Base-by-base conservation (phyloP, 306 rosid genomes). In the Fragaria vesca region DNA sequence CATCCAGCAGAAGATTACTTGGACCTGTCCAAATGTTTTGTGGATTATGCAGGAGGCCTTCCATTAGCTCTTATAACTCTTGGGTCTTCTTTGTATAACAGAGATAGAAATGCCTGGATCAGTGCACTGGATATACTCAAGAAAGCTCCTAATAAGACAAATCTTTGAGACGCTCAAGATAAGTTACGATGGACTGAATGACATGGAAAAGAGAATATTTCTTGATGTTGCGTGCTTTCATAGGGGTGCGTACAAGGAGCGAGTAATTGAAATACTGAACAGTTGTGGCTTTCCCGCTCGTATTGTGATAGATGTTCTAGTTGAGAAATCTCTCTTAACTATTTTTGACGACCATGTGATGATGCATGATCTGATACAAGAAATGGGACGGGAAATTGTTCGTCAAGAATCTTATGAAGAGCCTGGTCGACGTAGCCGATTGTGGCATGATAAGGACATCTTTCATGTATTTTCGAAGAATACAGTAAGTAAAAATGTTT, bases 301-400 rank as follows among this genome's bases (percentile, higher is more conserved):
- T 48, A 48, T 48, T 50, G 16, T 30, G 24, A 65, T 65, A 9
- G 18, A 47, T 16, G 0, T 17, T 18, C 72, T 76, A 12, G 32
- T 20, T 17, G 47, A 63, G n/a, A 65, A 12, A 50, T 61, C 71
- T 47, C 21, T 62, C 12, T 2, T 63, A 1, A 62, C 1, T 30
- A 12, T 26, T 16, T 21, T 1, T 8, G 1, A 38, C 1, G 4
- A 24, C 43, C 9, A 0, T 5, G 15, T 75, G 3, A 12, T 9
- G 24, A 63, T 76, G 71, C 72, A 76, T 76, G 79, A 76, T 62
- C 51, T 36, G 46, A 71, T 71, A 17, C 75, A 71, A 32, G 46
- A 63, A n/a, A 76, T 76, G 79, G 79, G 57, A 26, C 20, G 72
- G 72, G 40, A 47, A 46, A 75, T 75, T 46, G 62, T 63, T 62